Percentiles rank a stretch among this genome's conserved stretches.
phyloP scores from a whole-genome alignment of 139 green algal species.

The Picochlorum sp. region DNA sequence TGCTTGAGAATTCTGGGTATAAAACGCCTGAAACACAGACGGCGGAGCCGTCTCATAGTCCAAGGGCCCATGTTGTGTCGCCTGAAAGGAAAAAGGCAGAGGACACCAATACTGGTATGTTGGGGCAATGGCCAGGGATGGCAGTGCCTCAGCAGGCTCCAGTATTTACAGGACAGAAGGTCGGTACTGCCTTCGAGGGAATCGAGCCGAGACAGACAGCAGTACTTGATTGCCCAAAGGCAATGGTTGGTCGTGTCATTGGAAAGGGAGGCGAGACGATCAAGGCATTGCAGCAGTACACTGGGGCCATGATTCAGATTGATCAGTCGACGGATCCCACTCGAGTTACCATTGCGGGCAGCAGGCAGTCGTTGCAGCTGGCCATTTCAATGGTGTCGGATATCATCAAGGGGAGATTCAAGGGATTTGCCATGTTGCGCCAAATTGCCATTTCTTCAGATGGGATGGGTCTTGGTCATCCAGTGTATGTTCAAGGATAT shows the following conservation, averaged over 20 bases:
- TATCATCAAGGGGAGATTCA: conserved; percentile 51
- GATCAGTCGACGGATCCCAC: conserved; percentile 76
- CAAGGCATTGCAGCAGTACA: conserved; percentile 82
- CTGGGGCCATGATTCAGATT: conserved; percentile 73
- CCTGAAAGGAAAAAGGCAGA: too few relatives aligned
- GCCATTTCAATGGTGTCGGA: conserved; percentile 36
- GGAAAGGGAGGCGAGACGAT: conserved; percentile 91
- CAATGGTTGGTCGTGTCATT: conserved; percentile 85
- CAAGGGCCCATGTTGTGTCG: too few relatives aligned
- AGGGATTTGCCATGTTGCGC: conserved; percentile 53
- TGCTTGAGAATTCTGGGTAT: too few relatives aligned
- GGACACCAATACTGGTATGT: background rate
- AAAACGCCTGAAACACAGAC: too few relatives aligned
- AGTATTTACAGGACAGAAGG: too few relatives aligned
- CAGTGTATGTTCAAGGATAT: conserved; percentile 44
- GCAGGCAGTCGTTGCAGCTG: conserved; percentile 34
- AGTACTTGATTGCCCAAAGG: conserved; percentile 76
- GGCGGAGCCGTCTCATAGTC: too few relatives aligned
- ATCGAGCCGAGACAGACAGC: conserved; percentile 30
- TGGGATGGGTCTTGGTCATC: conserved; percentile 14
- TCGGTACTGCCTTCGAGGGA: background rate
- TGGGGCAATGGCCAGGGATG: conserved; percentile 2
- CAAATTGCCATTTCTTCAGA: conserved; percentile 29
- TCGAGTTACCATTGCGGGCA: conserved; percentile 76
- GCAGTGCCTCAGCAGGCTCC: conserved; percentile 15